Evolutionary conservation across 768 basidiomycete genomes (phyloP).

Genomic region (Podaxis mareebaensis): DNA sequence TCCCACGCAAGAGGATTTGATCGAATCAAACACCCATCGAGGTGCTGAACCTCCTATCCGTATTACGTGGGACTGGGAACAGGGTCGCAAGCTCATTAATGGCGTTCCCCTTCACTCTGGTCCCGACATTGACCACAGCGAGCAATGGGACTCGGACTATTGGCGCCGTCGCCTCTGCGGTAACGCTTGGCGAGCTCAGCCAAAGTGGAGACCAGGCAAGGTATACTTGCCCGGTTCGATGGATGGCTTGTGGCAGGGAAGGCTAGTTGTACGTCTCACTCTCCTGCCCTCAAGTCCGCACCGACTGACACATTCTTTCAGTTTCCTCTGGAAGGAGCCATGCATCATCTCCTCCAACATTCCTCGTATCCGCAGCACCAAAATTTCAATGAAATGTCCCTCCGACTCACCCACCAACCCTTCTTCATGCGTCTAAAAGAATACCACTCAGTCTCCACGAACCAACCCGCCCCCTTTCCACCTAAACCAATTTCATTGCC

Average conservation of each 20-base stretch:
- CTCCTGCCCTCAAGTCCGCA: background rate
- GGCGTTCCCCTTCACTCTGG: slow-evolving; percentile 19
- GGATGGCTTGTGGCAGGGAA: slow-evolving; percentile 62
- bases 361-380: slow-evolving; percentile 18
- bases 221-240: slow-evolving; percentile 53
- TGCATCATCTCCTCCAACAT: slow-evolving; percentile 12
- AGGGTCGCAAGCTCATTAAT: slow-evolving; percentile 5
- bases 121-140: slow-evolving; percentile 33
- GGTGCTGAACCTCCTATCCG: slow-evolving; percentile 11
- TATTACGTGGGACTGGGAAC: slow-evolving; percentile 23
- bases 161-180: slow-evolving; percentile 50
- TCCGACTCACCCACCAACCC: slow-evolving; percentile 21
- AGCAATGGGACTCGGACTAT: slow-evolving; percentile 59
- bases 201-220: slow-evolving; percentile 29
- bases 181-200: slow-evolving; percentile 26
- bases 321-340: background rate
- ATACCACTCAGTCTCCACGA: slow-evolving; percentile 1
- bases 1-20: slow-evolving; percentile 60
- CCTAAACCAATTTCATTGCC: background rate
- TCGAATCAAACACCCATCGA: slow-evolving; percentile 48
- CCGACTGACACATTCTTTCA: background rate
- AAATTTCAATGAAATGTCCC: slow-evolving; percentile 7
- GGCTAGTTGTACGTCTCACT: slow-evolving; percentile 51
- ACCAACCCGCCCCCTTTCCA: background rate
- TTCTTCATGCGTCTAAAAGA: slow-evolving; percentile 19